Evolutionary conservation across 225 moss, liverwort and hornwort genomes (phyloP).

Genomic region (Sphagnum contortum): DNA sequence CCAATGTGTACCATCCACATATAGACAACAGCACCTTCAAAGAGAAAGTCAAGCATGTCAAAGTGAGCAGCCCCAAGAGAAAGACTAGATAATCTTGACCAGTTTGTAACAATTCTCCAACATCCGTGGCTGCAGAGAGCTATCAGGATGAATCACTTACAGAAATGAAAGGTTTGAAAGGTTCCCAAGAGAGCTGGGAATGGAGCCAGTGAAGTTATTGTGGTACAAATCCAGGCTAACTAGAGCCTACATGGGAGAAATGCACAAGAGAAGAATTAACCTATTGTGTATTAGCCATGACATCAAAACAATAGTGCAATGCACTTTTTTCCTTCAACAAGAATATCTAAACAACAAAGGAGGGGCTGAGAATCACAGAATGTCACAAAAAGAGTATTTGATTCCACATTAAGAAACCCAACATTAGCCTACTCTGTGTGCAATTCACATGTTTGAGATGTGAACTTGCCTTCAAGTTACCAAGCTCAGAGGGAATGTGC

Average conservation of each 20-base stretch:
- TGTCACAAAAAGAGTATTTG: background rate
- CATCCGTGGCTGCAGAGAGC: too few relatives aligned
- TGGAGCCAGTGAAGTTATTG: conserved; percentile 53
- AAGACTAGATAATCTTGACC: too few relatives aligned
- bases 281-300: too few relatives aligned
- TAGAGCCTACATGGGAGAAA: conserved; percentile 19
- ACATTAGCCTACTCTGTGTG: background rate
- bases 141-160: conserved; percentile 10
- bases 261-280: too few relatives aligned
- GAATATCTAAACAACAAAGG: background rate
- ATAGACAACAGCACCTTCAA: background rate
- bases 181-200: conserved; percentile 44
- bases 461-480: conserved; percentile 31
- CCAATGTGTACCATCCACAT: background rate
- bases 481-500: conserved; percentile 37
- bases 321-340: background rate
- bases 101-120: too few relatives aligned
- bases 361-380: background rate
- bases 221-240: conserved; percentile 54
- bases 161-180: conserved; percentile 36
- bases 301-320: too few relatives aligned
- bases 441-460: background rate
- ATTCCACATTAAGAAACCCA: background rate
- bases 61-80: background rate
- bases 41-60: background rate